Evolutionary conservation across 2,329 filamentous ascomycete genomes (phyloP), one percentile per base, ranked within the genome.

Genomic region (Aspergillus fumigatiaffinis): DNA sequence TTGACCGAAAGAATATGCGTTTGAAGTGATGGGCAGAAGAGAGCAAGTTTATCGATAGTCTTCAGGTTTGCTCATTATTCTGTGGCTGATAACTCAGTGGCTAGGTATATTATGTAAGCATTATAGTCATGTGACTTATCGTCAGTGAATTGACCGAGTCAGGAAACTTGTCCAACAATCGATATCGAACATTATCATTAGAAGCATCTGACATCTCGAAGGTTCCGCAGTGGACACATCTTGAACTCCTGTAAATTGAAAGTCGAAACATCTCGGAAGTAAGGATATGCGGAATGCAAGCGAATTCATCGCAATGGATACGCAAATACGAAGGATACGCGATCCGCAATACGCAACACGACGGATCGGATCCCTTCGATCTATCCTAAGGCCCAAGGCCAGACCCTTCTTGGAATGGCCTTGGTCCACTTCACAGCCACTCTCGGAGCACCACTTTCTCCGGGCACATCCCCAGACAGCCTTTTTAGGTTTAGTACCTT

Each of bases 21-120:
- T 4, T 8, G n/a, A 46, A 20, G 42, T 3, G 9, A 23, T 21
- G n/a, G 20, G 20, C 20, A 21, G 17, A 26, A 47, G 20, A 28
- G 29, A 52, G 42, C 35, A 51, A 52, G 44, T 54, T 62, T 60
- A 59, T 56, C 60, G 54, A 59, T 63, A 60, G 53, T 53, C 44
- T 42, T 41, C 21, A 23, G 2, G 32, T 17, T 38, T 23, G 38
- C 46, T 46, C 42, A 44, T 28, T 28, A 44, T 28, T 28, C 49
- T 41, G 56, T 60, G 59, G 60, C 58, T 55, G 51, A 44, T 23
- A 23, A 23, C 23, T 23, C 41, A 51, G 50, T 61, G 58, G 60
- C 60, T 61, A 44, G 9, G 44, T 12, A 2, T 29, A 14, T 57
- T 53, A 47, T 48, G 35, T 47, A 55, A 28, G 20, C 2, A 1